Base-by-base conservation (phyloP, 805 yeast genomes). In the Ascoidea asiatica region DNA sequence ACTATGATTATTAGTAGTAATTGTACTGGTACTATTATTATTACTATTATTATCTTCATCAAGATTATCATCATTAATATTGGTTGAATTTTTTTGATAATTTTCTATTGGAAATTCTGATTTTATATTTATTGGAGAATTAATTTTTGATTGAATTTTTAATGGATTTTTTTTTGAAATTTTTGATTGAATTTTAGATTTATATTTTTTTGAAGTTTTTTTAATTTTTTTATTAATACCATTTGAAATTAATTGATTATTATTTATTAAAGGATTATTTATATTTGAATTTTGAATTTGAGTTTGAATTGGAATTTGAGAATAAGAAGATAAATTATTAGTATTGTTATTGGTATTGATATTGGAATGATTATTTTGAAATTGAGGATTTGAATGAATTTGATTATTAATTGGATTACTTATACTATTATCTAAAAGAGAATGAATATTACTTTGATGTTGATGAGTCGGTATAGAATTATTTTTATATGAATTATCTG, bases 161-260 rank as follows among this genome's bases (percentile, higher is more conserved):
- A 22, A 19, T 18, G n/a, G 37, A 15, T 3, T 40, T 11, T 17
- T 20, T 7, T 18, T 40, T 5, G 20, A 21, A n/a, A 23, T 5
- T n/a, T 21, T 41, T 7, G 19, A 18, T 20, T 35, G 21, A 13
- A 22, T 21, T 15, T 41, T 19, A 22, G n/a, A 29, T n/a, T 41
- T 36, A 4, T 20, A 11, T 13, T 37, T 22, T 5, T 19, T 18
- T 38, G 38, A 23, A 41, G 23, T 38, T 21, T 15, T 15, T 13
- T 13, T 6, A 17, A 37, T 22, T n/a, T 40, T 22, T 29, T 33
- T 37, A 19, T 19, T 36, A 13, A 35, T 36, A 35, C 21, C 36
- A 8, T 33, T 21, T 41, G 37, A 41, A 41, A 17, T 41, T 41
- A 15, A 37, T 23, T 19, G 21, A 40, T 21, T 29, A 40, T 37